Base-by-base conservation (phyloP, 345 rosid genomes). In the Xanthoceras sorbifolium region DNA sequence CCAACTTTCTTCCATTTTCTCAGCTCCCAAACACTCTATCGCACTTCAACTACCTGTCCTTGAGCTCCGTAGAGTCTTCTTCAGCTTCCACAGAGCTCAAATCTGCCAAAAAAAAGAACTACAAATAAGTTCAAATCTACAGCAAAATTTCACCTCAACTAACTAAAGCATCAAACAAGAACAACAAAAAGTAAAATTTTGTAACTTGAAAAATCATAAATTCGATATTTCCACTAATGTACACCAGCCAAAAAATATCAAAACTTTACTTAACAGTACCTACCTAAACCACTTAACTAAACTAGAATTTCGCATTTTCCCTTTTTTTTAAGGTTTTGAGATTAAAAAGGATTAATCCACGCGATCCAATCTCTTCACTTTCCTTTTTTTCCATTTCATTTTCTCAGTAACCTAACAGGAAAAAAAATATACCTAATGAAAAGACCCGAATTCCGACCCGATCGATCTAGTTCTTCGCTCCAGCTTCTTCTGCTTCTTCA, bases 21-120 rank as follows among this genome's bases (percentile, higher is more conserved):
- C 29, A 62, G 67, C 71, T 22, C 75, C 73, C 77, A 34, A 77
- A 31, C 76, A 55, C 62, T n/a, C n/a, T 59, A 75, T 42, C 74
- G 52, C 50, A 69, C 79, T 78, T 69, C 77, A 57, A 60, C 48
- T 25, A 48, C 71, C 73, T 54, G 67, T 54, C 65, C 77, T 64
- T 77, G 59, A 77, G 69, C 76, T 78, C 85, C 80, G 80, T 48
- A 67, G 54, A 61, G 55, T 32, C 52, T 52, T 69, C 34, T 81
- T 78, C 79, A 83, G 75, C 84, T 81, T 63, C 85, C 78, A 69
- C 63, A 38, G 73, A 84, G 72, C 77, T 79, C 83, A 80, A 82
- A 87, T 83, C 83, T 83, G 89, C 66, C 78, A 71, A 46, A 64
- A 69, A 5, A 67, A 28, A 25, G 71, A 38, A 64, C 50, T 22